Base-by-base conservation (phyloP, 305 asterid genomes). In the Fraxinus baroniana region DNA sequence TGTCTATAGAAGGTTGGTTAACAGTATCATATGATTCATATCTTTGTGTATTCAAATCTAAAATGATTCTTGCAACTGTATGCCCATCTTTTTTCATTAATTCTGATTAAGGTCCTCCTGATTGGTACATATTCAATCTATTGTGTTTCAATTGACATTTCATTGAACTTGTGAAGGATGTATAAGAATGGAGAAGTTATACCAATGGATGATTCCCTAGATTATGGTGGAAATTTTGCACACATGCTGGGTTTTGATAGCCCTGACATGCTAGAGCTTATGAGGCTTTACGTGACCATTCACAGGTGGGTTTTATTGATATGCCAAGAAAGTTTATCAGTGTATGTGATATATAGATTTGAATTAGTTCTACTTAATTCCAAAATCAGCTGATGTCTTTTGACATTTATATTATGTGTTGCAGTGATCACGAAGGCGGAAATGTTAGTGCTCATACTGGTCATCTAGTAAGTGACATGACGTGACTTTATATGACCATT, bases 371-470 rank as follows among this genome's bases (percentile, higher is more conserved):
- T 46, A 73, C 18, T 76, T 49, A 35, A 70, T 68, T 57, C 71
- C 79, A 71, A 35, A 81, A 28, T 52, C 78, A 78, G 57, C 74
- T 44, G 55, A 68, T 74, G 32, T 70, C 8, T 8, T 75, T 55
- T 17, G 60, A 41, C 71, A 6, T 85, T 83, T 81, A 7, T 84
- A 24, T 72, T 35, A 30, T 66, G 57, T 76, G 74, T 52, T 88
- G 84, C 93, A 93, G 97, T 83, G 98, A 93, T 83, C 98, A 94
- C 71, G 98, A 94, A 91, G 98, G 98, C 33, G 98, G 98, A 37
- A 94, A 94, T 84, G 98, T 94, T 76, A 94, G 98, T 85, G 98
- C 98, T 80, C 97, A 94, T 87, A 93, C 98, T 22, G 98, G 97
- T 87, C 98, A 94, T 86, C 89, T 94, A 81, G 98, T 94, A 88